These are phyloP conservation scores for Kluyveromyces dobzhanskii DNA, from an alignment of 805 yeast genomes.

Conservation along the genomic window DNA sequence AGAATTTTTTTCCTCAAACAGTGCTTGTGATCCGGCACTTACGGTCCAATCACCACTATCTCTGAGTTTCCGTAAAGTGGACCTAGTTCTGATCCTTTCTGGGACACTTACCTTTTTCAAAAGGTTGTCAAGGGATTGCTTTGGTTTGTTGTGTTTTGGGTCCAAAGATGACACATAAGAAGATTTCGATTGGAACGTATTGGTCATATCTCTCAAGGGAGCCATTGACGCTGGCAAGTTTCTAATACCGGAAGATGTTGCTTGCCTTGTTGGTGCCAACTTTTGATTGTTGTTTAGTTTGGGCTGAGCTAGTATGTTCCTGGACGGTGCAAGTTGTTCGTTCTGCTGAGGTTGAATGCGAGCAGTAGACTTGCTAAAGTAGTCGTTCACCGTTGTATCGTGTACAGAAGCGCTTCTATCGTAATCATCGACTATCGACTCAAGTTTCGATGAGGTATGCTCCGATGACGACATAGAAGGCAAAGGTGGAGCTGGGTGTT, in stretches of 20 bases:
- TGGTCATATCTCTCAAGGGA: slow-evolving; percentile 2
- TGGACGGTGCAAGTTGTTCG: background rate
- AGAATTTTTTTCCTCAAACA: background rate
- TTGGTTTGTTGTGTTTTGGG: slow-evolving; percentile 27
- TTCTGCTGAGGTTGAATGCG: background rate
- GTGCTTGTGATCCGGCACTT: background rate
- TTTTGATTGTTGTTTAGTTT: slow-evolving; percentile 1
- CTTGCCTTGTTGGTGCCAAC: background rate
- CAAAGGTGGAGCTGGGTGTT: slow-evolving; percentile 13
- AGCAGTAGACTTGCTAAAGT: background rate
- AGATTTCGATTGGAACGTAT: background rate
- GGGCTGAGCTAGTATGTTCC: background rate
- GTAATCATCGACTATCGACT: slow-evolving; percentile 3
- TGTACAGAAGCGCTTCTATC: background rate
- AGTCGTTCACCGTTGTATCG: background rate
- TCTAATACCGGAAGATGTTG: too few species aligned
- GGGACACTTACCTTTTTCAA: slow-evolving; percentile 8
- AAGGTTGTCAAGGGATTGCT: slow-evolving; percentile 14
- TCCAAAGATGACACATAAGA: slow-evolving; percentile 15
- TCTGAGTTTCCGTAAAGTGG: slow-evolving; percentile 6
- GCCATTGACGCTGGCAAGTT: background rate
- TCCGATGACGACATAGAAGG: slow-evolving; percentile 4
- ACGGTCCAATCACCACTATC: slow-evolving; percentile 11
- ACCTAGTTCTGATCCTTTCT: slow-evolving; percentile 7
- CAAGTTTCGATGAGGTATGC: slow-evolving; percentile 2